Conservation (phyloP, 768 basidiomycete species). For the Xerocomus potaroensis region DNA sequence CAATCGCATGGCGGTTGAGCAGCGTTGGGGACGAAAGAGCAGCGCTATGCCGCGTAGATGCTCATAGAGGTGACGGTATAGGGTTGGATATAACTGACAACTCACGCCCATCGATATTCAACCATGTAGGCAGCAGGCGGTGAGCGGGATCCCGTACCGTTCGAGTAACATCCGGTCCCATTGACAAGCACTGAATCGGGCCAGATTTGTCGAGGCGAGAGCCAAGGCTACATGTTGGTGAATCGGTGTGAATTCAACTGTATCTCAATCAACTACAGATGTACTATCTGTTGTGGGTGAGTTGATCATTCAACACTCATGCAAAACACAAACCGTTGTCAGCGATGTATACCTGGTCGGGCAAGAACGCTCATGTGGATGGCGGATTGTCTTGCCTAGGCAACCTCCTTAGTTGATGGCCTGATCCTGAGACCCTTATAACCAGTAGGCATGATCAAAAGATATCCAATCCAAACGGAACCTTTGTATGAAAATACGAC, state of each 20-base stretch:
- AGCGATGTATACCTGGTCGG: too few relatives aligned
- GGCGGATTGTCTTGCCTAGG: too few relatives aligned
- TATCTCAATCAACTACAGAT: too few relatives aligned
- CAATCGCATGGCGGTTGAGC: constrained; percentile 39
- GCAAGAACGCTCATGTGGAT: too few relatives aligned
- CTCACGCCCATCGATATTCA: constrained; percentile 21
- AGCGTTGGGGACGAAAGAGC: constrained; percentile 43
- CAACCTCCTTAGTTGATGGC: too few relatives aligned
- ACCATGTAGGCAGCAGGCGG: constrained; percentile 32
- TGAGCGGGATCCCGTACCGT: constrained; percentile 13
- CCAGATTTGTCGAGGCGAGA: constrained; percentile 7
- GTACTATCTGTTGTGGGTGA: not conserved
- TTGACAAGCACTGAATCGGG: constrained; percentile 39
- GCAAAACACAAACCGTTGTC: constrained; percentile 19
- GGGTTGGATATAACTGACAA: constrained; percentile 37
- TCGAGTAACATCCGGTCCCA: constrained; percentile 33
- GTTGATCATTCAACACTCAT: not conserved
- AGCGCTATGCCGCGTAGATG: constrained; percentile 40
- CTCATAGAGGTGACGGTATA: constrained; percentile 35
- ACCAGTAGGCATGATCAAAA: too few relatives aligned
- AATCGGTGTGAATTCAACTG: too few relatives aligned
- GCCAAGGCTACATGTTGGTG: constrained; percentile 3
- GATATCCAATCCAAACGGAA: too few relatives aligned
- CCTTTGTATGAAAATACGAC: not conserved
- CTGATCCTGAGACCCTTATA: too few relatives aligned